Conservation (phyloP, 2,329 filamentous ascomycete species). For the Aurifilum marmelostoma region DNA sequence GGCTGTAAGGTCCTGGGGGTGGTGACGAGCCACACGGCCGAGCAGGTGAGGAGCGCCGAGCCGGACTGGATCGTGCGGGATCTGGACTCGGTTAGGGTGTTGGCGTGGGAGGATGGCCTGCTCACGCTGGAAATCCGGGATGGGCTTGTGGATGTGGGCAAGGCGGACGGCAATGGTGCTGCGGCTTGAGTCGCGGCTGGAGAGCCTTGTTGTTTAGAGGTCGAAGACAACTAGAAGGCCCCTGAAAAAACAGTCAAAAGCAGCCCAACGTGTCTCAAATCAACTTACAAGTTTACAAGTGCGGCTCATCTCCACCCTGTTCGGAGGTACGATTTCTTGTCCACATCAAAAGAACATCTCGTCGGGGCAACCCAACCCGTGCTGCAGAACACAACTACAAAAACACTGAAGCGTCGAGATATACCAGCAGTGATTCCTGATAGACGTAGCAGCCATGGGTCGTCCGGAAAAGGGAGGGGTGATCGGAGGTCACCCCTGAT, state of each 20-base stretch:
- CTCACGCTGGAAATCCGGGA: conserved; percentile 71
- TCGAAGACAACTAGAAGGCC: too few species aligned
- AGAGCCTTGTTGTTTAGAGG: neutral
- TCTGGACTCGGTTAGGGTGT: conserved; percentile 71
- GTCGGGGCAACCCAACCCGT: neutral
- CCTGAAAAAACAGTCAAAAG: too few species aligned
- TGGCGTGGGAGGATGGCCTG: conserved; percentile 58
- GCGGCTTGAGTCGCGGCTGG: neutral
- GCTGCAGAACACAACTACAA: neutral
- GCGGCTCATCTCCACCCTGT: neutral
- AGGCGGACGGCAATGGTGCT: conserved; percentile 6
- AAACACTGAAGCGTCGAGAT: neutral
- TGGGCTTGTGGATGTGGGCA: conserved; percentile 47
- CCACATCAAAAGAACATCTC: neutral
- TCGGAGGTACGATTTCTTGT: neutral
- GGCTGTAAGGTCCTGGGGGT: conserved; percentile 85
- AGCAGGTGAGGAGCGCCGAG: conserved; percentile 72
- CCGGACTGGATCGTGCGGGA: conserved; percentile 88
- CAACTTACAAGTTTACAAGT: neutral
- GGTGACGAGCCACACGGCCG: conserved; percentile 77
- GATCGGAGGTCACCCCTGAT: neutral
- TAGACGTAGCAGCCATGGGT: neutral
- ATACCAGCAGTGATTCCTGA: neutral
- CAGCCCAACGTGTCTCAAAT: neutral
- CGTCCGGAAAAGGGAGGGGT: neutral